Evolutionary conservation across 257 asterid species (phyloP).

Genomic region (Lantana camara): DNA sequence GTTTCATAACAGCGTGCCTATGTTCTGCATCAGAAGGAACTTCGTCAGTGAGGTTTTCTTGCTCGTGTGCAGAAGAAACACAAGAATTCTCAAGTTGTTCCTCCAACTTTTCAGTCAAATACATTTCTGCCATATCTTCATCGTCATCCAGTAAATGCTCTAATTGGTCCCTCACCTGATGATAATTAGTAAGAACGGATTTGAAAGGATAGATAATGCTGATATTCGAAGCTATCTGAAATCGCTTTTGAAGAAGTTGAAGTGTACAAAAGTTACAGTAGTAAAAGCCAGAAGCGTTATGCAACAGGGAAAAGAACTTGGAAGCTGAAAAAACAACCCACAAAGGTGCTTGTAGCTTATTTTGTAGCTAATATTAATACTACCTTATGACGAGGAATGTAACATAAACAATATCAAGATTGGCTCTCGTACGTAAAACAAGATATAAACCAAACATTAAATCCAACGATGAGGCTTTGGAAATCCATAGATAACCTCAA

Average conservation of each 20-base stretch:
- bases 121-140: constrained; percentile 95
- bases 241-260: too few relatives aligned
- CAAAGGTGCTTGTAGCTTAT: too few relatives aligned
- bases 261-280: too few relatives aligned
- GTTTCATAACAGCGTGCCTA: constrained; percentile 26
- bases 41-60: constrained; percentile 43
- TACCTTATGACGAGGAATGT: too few relatives aligned
- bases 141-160: constrained; percentile 92
- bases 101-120: constrained; percentile 65
- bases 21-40: constrained; percentile 38
- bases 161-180: constrained; percentile 81
- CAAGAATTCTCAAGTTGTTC: constrained; percentile 56
- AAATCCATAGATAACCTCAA: background rate
- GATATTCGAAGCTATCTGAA: too few relatives aligned
- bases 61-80: constrained; percentile 45
- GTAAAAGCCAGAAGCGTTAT: too few relatives aligned
- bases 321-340: too few relatives aligned
- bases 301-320: too few relatives aligned
- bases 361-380: too few relatives aligned
- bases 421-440: too few relatives aligned
- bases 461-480: background rate
- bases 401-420: too few relatives aligned
- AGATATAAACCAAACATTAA: background rate
- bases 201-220: too few relatives aligned
- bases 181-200: background rate